Base-by-base conservation (phyloP, 495 filamentous ascomycete genomes). In the Rhypophila decipiens region DNA sequence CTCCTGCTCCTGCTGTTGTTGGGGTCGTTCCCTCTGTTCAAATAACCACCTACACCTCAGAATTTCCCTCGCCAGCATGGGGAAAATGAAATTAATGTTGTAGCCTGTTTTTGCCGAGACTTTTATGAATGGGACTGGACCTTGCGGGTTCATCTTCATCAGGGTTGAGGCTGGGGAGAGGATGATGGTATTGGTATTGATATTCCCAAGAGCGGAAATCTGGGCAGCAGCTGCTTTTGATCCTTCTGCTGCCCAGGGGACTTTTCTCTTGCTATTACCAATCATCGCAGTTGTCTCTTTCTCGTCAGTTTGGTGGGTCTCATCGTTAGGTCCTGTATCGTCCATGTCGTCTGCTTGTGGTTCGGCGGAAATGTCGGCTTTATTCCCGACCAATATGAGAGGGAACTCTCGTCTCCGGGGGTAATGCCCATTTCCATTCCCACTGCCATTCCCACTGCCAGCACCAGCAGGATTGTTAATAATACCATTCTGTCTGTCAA, bases 81-180 rank as follows among this genome's bases (percentile, higher is more conserved):
- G 42, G 35, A 71, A 71, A 11, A 69, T 23, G 12, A 37, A 29
- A 17, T 59, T 53, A 20, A 71, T 53, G 27, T 66, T 65, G 19
- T 63, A 60, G 17, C 70, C 70, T 5, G 61, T 67, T 38, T 55
- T 61, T 11, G 66, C 66, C 22, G 66, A 69, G 8, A 65, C 64
- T 47, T 72, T 67, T 21, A 67, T 31, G 42, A 69, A 69, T 11
- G 20, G 17, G 9, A 49, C 47, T 2, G 3, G 35, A 20, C 13
- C 21, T 5, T 8, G 7, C 0, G 21, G 13, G n/a, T n/a, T n/a
- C n/a, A n/a, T n/a, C n/a, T n/a, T n/a, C n/a, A n/a, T n/a, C n/a
- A n/a, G n/a, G n/a, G n/a, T n/a, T n/a, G n/a, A n/a, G n/a, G n/a
- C n/a, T n/a, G n/a, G n/a, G n/a, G n/a, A n/a, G n/a, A n/a, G n/a